phyloP scores from a whole-genome alignment of 129 eudicot genomes.

The Flaveria brownii region DNA sequence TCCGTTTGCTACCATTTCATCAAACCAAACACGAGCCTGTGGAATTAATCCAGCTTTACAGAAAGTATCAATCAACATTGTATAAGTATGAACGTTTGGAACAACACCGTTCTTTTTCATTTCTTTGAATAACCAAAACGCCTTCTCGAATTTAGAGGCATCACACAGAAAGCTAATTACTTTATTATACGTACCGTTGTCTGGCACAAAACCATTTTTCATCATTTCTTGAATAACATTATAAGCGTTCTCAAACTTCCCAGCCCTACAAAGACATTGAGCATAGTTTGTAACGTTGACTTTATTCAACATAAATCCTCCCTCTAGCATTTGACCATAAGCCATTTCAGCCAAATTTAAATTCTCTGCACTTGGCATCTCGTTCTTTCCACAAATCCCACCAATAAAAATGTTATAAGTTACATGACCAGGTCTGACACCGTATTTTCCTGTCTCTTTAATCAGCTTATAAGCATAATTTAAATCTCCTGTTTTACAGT shows the following conservation, averaged over 20 bases:
- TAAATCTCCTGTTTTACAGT: constrained; percentile 66
- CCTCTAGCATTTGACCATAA: constrained; percentile 71
- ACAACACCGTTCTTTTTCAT: constrained; percentile 71
- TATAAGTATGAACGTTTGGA: constrained; percentile 89
- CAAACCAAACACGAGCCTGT: constrained; percentile 78
- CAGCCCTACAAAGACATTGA: constrained; percentile 76
- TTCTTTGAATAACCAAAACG: constrained; percentile 65
- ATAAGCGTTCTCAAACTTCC: constrained; percentile 77
- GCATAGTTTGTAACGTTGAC: constrained; percentile 70
- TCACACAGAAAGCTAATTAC: constrained; percentile 76
- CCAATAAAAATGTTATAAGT: constrained; percentile 86
- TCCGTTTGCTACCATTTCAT: constrained; percentile 75
- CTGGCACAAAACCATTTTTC: constrained; percentile 84
- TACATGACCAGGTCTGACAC: constrained; percentile 69
- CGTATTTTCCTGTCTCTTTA: constrained; percentile 64
- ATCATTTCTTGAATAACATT: constrained; percentile 75
- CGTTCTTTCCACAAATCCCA: constrained; percentile 70
- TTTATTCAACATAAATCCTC: constrained; percentile 63
- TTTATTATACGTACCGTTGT: constrained; percentile 67
- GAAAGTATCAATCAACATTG: constrained; percentile 81
- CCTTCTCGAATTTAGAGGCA: constrained; percentile 70
- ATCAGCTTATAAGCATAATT: constrained; percentile 80
- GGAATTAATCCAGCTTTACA: constrained; percentile 83
- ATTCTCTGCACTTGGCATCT: constrained; percentile 47
- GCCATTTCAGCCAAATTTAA: constrained; percentile 74